Percentiles rank a stretch among this genome's conserved stretches.
Conservation (phyloP, 345 rosid genomes). For the Ceriops tagal region DNA sequence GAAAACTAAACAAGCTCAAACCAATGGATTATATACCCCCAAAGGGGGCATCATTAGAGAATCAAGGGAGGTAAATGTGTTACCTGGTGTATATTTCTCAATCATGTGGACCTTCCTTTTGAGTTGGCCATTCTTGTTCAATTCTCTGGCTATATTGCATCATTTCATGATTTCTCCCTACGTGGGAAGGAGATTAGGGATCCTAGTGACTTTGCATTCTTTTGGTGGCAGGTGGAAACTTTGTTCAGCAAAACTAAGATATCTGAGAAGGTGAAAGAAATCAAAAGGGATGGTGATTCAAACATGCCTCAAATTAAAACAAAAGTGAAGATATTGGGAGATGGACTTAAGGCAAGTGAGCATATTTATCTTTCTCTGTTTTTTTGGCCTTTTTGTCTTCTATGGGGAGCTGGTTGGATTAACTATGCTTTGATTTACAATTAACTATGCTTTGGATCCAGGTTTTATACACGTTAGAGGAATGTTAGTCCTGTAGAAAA, state of each 20-base stretch:
- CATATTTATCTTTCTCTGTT: neutral
- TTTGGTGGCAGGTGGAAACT: conserved; percentile 57
- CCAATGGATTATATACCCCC: conserved; percentile 33
- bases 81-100: neutral
- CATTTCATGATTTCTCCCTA: neutral
- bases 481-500: too few species aligned
- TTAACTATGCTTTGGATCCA: too few species aligned
- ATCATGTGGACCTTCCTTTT: too few species aligned
- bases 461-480: too few species aligned
- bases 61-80: conserved; percentile 51
- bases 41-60: conserved; percentile 48
- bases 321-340: conserved; percentile 76
- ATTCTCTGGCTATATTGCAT: neutral
- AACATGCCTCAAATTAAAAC: conserved; percentile 33
- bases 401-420: too few species aligned
- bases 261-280: conserved; percentile 51
- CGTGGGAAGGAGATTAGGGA: neutral
- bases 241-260: conserved; percentile 40
- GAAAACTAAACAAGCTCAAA: conserved; percentile 49
- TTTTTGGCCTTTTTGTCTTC: neutral
- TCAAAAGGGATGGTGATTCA: conserved; percentile 39
- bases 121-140: neutral
- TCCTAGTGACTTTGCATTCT: neutral
- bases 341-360: conserved; percentile 59
- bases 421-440: too few species aligned